phyloP scores from a whole-genome alignment of 495 filamentous ascomycete genomes.

The Platismatia glauca region DNA sequence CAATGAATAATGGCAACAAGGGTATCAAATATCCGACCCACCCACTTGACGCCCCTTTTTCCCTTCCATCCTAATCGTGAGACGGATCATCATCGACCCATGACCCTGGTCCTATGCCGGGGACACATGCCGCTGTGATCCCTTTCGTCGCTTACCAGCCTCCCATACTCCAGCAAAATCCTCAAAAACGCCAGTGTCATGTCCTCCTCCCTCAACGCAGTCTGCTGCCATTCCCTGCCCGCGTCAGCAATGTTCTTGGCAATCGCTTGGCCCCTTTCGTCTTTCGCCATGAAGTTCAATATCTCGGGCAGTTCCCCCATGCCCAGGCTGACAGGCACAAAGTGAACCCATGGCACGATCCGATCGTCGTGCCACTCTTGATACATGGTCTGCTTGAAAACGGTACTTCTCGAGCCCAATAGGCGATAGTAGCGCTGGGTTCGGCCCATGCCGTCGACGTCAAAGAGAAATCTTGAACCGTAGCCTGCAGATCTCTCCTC shows the following conservation, averaged over 20 bases:
- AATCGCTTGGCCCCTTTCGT: slow-evolving; percentile 32
- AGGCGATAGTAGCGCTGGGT: slow-evolving; percentile 43
- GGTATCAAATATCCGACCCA: background rate
- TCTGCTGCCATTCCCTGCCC: slow-evolving; percentile 36
- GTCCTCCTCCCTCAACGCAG: slow-evolving; percentile 34
- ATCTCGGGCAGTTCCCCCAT: slow-evolving; percentile 42
- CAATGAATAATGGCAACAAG: background rate
- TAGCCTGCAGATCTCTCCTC: slow-evolving; percentile 21
- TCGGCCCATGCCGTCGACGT: slow-evolving; percentile 50
- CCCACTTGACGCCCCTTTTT: background rate
- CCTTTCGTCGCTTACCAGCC: slow-evolving; percentile 28
- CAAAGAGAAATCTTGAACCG: slow-evolving; percentile 32
- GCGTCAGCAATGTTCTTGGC: slow-evolving; percentile 38
- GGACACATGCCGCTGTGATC: slow-evolving; percentile 8
- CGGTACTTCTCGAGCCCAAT: slow-evolving; percentile 33
- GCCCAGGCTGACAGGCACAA: slow-evolving; percentile 38
- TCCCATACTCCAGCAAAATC: slow-evolving; percentile 38
- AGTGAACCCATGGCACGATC: slow-evolving; percentile 47
- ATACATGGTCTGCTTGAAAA: slow-evolving; percentile 42
- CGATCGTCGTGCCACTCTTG: slow-evolving; percentile 53
- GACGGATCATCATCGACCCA: background rate
- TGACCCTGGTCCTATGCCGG: background rate
- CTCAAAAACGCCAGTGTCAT: slow-evolving; percentile 36
- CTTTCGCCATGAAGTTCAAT: slow-evolving; percentile 31
- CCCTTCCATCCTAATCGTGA: background rate